A percentile compares a stretch with the other conserved stretches of the same genome.
Conservation (phyloP, 805 yeast genomes). For the Priceomyces melissophilus region DNA sequence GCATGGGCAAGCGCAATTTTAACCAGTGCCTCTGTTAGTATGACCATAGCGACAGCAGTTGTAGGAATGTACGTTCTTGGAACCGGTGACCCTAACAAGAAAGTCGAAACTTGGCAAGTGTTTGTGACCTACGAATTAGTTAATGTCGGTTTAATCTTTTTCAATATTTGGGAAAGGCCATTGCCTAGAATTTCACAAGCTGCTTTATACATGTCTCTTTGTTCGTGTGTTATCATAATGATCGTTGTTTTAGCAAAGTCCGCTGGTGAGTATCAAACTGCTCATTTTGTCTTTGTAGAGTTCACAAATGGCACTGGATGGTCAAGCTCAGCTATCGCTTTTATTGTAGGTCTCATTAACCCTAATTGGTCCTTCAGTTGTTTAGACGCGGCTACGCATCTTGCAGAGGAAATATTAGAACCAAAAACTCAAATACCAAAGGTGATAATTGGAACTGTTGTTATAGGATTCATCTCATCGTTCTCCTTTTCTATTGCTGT, state of each 20-base stretch:
- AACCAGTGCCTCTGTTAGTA: slow-evolving; percentile 59
- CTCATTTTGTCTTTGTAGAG: slow-evolving; percentile 21
- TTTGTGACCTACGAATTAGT: slow-evolving; percentile 47
- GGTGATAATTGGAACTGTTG: slow-evolving; percentile 23
- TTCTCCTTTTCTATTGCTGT: slow-evolving; percentile 27
- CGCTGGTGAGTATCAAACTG: slow-evolving; percentile 28
- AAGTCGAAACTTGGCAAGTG: slow-evolving; percentile 50
- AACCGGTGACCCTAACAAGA: slow-evolving; percentile 34
- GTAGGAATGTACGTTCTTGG: slow-evolving; percentile 46
- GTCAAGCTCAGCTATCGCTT: slow-evolving; percentile 31
- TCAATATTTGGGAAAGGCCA: slow-evolving; percentile 42
- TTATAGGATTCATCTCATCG: slow-evolving; percentile 23
- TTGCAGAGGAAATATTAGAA: slow-evolving; percentile 25
- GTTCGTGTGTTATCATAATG: slow-evolving; percentile 33
- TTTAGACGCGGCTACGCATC: slow-evolving; percentile 39
- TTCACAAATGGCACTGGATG: slow-evolving; percentile 23
- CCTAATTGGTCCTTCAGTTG: slow-evolving; percentile 40
- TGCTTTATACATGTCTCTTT: slow-evolving; percentile 33
- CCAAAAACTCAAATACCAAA: slow-evolving; percentile 26
- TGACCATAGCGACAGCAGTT: slow-evolving; percentile 49
- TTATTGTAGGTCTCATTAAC: slow-evolving; percentile 35
- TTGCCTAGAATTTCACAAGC: slow-evolving; percentile 34
- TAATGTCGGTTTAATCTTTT: slow-evolving; percentile 39
- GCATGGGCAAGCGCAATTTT: slow-evolving; percentile 63
- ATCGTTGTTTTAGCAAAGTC: slow-evolving; percentile 38